Evolutionary conservation across 768 basidiomycete species (phyloP), one percentile per base, ranked within the genome.

Genomic region (Trametes meyenii): DNA sequence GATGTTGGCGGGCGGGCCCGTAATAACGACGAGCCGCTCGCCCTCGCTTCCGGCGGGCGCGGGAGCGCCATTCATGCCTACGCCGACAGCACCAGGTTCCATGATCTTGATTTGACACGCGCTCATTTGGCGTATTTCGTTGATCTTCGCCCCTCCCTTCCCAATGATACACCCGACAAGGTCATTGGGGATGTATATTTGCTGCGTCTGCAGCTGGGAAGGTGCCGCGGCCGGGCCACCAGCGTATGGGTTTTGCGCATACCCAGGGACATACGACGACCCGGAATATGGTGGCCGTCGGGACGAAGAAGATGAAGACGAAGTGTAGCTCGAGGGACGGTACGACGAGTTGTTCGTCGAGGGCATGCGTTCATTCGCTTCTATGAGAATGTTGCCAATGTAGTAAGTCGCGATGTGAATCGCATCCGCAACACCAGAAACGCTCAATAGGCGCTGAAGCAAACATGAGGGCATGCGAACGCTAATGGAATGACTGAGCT

Each of bases 401-500:
- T 99, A 98, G 78, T 98, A 99, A 3, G 96, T 98, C 42, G 97
- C 97, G 64, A 99, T 99, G 74, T 99, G 97, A 60, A 99, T 95
- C 33, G 97, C 97, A 73, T 99, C 97, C 21, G 97, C 97, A 52
- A 99, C 97, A 39, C 97, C 97, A 23, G 96, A 94, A 39, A 98
- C 96, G 67, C 95, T 97, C 54, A 99, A 83, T 24, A 99, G 95
- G 59, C 97, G 93, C 96, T 98, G 72, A 16, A 55, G 17, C 29
- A 12, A n/a, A 13, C 17, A 12, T 24, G 49, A n/a, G 62, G 64
- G 59, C 23, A 16, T 40, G 65, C 52, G 10, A 33, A 24, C 50
- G 35, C 8, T 40, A 19, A 39, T 44, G 55, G 16, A 40, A 39
- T 36, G 40, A 45, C 38, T 39, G 26, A 50, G 68, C 81, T 69